These are phyloP conservation scores for Nicotiana knightiana DNA, from an alignment of 257 asterid genomes.

Conservation along the genomic window DNA sequence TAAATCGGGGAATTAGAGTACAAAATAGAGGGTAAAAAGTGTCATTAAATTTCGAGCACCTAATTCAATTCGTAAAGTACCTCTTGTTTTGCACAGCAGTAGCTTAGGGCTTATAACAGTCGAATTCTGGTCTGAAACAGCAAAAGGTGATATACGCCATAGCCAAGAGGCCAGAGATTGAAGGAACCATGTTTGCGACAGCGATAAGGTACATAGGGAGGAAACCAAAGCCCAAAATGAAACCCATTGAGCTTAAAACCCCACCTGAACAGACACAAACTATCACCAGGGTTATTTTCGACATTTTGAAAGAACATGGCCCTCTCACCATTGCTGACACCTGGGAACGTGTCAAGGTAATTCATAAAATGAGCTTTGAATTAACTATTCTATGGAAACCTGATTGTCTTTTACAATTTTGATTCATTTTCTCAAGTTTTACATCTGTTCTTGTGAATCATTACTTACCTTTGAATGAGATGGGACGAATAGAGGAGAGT, in stretches of 20 bases:
- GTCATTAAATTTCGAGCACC: not conserved
- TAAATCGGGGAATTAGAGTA: not conserved
- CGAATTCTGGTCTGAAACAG: not conserved
- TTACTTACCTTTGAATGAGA: not conserved
- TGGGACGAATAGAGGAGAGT: not conserved
- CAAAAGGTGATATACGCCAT: not conserved
- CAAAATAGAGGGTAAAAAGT: not conserved
- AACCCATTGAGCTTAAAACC: constrained; percentile 71
- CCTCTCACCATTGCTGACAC: constrained; percentile 77
- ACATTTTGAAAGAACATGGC: constrained; percentile 84
- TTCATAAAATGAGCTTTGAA: not conserved
- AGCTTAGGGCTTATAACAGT: not conserved
- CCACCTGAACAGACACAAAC: constrained; percentile 95
- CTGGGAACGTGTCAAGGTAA: constrained; percentile 91
- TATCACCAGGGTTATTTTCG: constrained; percentile 72
- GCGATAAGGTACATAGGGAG: constrained; percentile 60
- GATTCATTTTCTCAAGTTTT: not conserved
- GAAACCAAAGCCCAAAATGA: constrained; percentile 94
- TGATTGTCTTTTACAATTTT: not conserved
- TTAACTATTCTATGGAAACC: too few species aligned
- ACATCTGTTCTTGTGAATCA: too few species aligned
- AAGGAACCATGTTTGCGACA: constrained; percentile 61
- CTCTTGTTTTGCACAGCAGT: too few species aligned
- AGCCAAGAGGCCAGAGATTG: not conserved
- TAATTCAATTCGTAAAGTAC: not conserved